phyloP scores from a whole-genome alignment of 495 filamentous ascomycete genomes.

The Neurospora tetrasperma region DNA sequence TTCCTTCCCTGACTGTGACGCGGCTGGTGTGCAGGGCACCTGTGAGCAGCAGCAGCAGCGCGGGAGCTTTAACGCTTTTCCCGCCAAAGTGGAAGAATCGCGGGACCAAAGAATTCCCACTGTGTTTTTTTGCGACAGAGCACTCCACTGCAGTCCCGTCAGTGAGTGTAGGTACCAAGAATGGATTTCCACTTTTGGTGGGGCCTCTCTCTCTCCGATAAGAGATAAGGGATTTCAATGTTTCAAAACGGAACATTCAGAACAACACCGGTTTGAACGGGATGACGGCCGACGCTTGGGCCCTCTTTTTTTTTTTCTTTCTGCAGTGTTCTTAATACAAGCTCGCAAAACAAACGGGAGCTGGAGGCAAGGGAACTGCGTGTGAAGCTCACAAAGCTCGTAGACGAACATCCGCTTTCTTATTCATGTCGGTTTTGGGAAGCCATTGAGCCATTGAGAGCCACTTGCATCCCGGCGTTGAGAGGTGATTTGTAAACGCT shows the following conservation, averaged over 20 bases:
- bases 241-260: background rate
- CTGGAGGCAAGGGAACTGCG: background rate
- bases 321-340: background rate
- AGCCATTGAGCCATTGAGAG: background rate
- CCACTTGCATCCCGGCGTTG: background rate
- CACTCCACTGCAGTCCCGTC: no score
- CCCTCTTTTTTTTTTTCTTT: background rate
- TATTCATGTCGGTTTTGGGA: background rate
- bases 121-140: background rate
- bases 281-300: background rate
- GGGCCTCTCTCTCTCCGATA: background rate
- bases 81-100: background rate
- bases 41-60: background rate
- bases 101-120: background rate
- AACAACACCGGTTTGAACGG: background rate
- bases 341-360: background rate
- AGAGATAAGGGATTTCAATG: background rate
- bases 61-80: background rate
- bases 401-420: background rate
- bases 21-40: slow-evolving; percentile 3
- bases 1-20: slow-evolving; percentile 1
- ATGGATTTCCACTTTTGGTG: background rate
- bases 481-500: background rate
- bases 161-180: background rate
- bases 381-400: background rate